Base-by-base conservation (phyloP, 257 asterid species). In the Nicotiana benthamiana region DNA sequence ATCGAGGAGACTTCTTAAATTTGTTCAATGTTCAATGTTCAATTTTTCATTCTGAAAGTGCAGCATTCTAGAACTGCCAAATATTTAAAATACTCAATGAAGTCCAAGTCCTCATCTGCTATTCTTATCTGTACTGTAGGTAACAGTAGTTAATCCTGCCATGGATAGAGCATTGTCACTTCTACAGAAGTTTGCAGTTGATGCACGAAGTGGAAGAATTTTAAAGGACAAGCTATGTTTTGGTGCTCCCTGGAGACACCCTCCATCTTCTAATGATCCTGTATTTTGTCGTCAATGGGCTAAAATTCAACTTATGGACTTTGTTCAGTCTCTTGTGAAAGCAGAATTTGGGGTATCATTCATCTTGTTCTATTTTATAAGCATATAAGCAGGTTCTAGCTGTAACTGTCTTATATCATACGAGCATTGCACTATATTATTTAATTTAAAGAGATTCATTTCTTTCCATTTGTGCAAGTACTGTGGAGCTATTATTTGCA, bases 181-280 rank as follows among this genome's bases (percentile, higher is more conserved):
- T 79, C 70, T 93, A 85, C 94, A 92, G 85, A 88, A 91, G 81
- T 95, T 93, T 84, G 96, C 97, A 27, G 77, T 77, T 74, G 96
- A 95, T 88, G 93, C 90, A 80, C 91, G 80, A 67, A 86, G 84
- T 74, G 97, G 97, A 80, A 89, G 88, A 84, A 84, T 93, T 80
- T 80, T 93, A 0, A 87, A 92, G 85, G 95, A 92, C 86, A 88
- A 76, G 81, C 85, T 95, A 75, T 88, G 88, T 32, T 90, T 92
- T 85, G 99, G 99, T 82, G 93, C 98, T 81, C 94, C 99, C 28
- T 95, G 99, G 99, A 90, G 97, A 90, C 97, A 90, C 88, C 94
- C 95, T 81, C 96, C 97, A 1, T 83, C 84, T 74, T 75, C 83
- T 10, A 89, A 88, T 83, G 78, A 87, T 80, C 82, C 79, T 79